Percentiles rank a stretch among this genome's conserved stretches.
Evolutionary conservation across 208 protist species (phyloP).

Genomic region (Hexamita inflata): DNA sequence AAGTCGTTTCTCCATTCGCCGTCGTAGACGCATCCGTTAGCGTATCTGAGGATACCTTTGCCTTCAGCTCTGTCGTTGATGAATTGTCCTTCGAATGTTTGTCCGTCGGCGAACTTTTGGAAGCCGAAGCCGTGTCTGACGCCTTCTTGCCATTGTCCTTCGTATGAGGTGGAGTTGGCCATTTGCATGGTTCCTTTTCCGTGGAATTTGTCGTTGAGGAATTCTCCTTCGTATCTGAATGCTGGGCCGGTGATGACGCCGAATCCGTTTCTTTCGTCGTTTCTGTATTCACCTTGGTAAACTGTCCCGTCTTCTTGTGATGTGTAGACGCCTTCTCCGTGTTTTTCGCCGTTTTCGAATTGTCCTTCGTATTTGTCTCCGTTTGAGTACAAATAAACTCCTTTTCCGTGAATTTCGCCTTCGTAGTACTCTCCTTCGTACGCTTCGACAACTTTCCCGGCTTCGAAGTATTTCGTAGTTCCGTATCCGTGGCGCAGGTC

Average conservation of each 20-base stretch:
- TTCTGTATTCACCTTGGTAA: conserved; percentile 1
- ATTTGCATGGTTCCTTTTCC: conserved; percentile 15
- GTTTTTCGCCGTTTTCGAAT: conserved; percentile 12
- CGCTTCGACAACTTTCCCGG: background rate
- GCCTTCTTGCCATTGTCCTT: background rate
- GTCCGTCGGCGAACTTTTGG: conserved; percentile 1
- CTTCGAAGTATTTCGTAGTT: conserved; percentile 24
- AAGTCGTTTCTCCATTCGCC: conserved; percentile 24
- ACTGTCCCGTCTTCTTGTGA: background rate
- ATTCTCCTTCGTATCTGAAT: conserved; percentile 22
- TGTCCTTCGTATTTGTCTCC: conserved; percentile 31
- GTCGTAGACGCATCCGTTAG: conserved; percentile 22
- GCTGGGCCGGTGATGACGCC: conserved; percentile 27
- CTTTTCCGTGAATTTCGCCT: conserved; percentile 18
- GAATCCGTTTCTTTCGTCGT: conserved; percentile 19
- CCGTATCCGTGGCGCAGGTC: conserved; percentile 28
- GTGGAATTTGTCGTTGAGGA: background rate
- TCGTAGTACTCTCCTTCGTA: conserved; percentile 29
- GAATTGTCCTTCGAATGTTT: conserved; percentile 1
- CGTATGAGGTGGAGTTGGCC: background rate
- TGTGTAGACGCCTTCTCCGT: conserved; percentile 23
- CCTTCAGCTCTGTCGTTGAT: conserved; percentile 14
- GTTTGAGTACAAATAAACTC: background rate
- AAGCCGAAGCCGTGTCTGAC: background rate
- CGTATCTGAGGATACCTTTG: conserved; percentile 29